Conservation (phyloP, 768 basidiomycete genomes). For the Rhizopogon vinicolor region DNA sequence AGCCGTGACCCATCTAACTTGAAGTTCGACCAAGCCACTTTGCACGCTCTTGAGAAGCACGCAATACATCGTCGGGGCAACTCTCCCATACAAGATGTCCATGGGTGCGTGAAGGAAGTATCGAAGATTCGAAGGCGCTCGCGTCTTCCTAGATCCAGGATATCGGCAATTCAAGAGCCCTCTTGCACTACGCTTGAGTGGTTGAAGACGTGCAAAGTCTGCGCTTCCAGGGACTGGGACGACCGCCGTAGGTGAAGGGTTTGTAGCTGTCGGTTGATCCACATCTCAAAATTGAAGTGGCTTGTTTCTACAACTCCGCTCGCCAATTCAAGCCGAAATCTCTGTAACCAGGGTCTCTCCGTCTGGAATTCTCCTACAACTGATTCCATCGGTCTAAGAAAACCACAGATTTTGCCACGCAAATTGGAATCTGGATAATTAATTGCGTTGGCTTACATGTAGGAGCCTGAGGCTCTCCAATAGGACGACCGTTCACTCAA, state of each 20-base stretch:
- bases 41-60: background rate
- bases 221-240: background rate
- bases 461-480: background rate
- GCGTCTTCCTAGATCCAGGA: background rate
- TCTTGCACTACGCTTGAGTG: background rate
- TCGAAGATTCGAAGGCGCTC: background rate
- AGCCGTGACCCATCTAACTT: background rate
- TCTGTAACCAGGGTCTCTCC: too few relatives aligned
- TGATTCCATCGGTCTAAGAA: background rate
- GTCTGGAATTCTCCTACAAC: too few relatives aligned
- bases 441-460: too few relatives aligned
- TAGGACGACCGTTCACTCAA: background rate
- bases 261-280: background rate
- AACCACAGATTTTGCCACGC: background rate
- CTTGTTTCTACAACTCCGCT: conserved; percentile 1
- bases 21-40: background rate
- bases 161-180: background rate
- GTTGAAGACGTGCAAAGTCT: background rate
- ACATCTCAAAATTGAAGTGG: background rate
- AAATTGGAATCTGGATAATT: background rate
- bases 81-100: background rate
- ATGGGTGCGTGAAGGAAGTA: background rate
- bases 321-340: background rate
- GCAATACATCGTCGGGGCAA: background rate
- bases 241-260: background rate